Base-by-base conservation (phyloP, 106 monocot species). In the Allium sativum region DNA sequence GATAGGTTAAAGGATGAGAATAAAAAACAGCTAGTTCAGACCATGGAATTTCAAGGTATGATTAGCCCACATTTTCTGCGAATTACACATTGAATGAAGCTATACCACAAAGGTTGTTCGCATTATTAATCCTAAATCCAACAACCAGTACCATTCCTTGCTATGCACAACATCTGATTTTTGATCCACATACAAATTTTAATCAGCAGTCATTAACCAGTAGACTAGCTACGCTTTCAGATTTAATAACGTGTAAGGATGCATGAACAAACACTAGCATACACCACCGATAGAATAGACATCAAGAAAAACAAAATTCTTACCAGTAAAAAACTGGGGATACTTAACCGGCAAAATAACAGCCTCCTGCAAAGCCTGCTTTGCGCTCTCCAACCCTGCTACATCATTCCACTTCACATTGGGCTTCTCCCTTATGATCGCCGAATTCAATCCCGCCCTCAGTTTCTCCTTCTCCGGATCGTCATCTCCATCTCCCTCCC, bases 341-440 rank as follows among this genome's bases (percentile, higher is more conserved):
- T 84, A 89, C 62, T 84, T 89, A 51, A 89, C 84, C 6, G 88
- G 88, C 45, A 89, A 73, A 44, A 89, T 89, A 8, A 89, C 88
- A 8, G 84, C 88, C 68, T 89, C 84, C 78, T 89, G 88, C 66
- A 89, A 62, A 7, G 88, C 81, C 71, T 89, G 88, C 76, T 89
- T 89, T 50, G 88, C 88, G 41, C 88, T 81, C 72, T 89, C 88
- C 4, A 84, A 70, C n/a, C 88, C 88, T 2, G 88, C 84, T 10
- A 89, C 88, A 62, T 89, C 88, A 48, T 67, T 84, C 88, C 88
- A 89, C 73, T 89, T 84, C 12, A 89, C 78, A 58, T 89, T 64
- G 4, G 88, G 88, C 47, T 84, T 89, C 65, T 89, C 88, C 64
- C 76, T 70, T n/a, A 89, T 84, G 52, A 89, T 89, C 6, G 88